Conservation (phyloP, 2,329 filamentous ascomycete species). For the Arthroderma sp. region DNA sequence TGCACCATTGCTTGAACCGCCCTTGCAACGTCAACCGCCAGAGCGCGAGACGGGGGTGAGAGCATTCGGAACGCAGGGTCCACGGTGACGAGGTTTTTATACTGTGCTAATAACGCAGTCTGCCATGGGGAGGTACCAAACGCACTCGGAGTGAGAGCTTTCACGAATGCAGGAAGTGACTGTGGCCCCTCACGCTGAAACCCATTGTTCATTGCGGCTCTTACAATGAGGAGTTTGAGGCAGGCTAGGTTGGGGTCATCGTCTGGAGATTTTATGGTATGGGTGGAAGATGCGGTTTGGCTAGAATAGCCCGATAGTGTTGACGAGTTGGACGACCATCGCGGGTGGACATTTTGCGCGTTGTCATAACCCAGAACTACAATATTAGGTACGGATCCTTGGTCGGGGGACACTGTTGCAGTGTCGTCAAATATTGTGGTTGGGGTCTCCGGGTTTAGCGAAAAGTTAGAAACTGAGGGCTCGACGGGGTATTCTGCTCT, state of each 20-base stretch:
- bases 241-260: conserved; percentile 68
- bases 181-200: conserved; percentile 50
- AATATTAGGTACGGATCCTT: conserved; percentile 71
- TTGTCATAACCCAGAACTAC: conserved; percentile 64
- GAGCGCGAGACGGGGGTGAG: conserved; percentile 21
- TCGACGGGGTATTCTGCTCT: conserved; percentile 24
- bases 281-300: conserved; percentile 33
- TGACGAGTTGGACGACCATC: conserved; percentile 69
- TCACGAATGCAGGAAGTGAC: conserved; percentile 61
- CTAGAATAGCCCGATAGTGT: conserved; percentile 59
- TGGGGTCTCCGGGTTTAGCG: conserved; percentile 61
- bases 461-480: conserved; percentile 18
- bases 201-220: conserved; percentile 74
- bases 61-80: conserved; percentile 52
- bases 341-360: conserved; percentile 31
- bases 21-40: conserved; percentile 63
- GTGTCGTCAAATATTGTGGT: conserved; percentile 93
- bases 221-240: conserved; percentile 66
- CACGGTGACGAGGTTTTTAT: conserved; percentile 63
- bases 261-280: conserved; percentile 29
- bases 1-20: conserved; percentile 61
- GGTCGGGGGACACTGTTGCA: conserved; percentile 69
- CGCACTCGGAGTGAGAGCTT: conserved; percentile 58
- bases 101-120: conserved; percentile 57
- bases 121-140: conserved; percentile 66